Evolutionary conservation across 257 asterid genomes (phyloP).

Genomic region (Solanum ossicruentum): DNA sequence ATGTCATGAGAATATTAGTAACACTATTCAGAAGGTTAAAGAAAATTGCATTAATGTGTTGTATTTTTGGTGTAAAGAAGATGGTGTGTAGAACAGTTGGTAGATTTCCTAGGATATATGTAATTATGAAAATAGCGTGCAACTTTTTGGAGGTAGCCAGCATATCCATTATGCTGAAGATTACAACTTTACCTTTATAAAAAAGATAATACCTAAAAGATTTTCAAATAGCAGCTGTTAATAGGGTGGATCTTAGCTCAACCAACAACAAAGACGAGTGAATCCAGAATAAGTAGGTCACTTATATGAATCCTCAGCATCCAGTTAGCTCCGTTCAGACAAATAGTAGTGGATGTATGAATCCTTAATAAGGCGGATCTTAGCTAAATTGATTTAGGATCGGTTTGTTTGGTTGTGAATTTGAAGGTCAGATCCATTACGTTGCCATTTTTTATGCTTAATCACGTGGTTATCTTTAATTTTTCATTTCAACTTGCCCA

Average conservation of each 20-base stretch:
- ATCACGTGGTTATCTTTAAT: background rate
- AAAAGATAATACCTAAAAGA: background rate
- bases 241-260: background rate
- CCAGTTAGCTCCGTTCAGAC: background rate
- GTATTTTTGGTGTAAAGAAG: no score
- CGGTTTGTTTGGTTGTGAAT: background rate
- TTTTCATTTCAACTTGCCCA: background rate
- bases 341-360: background rate
- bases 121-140: no score
- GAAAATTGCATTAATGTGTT: no score
- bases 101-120: no score
- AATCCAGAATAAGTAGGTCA: background rate
- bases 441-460: background rate
- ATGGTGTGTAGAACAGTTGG: no score
- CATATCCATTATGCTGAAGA: no score
- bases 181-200: no score
- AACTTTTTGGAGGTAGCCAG: no score
- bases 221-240: background rate
- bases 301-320: background rate
- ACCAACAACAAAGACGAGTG: background rate
- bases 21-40: no score
- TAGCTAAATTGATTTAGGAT: background rate
- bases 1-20: no score
- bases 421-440: background rate
- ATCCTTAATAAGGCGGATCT: background rate